Evolutionary conservation across 2,329 filamentous ascomycete genomes (phyloP).

Genomic region (Pseudocercospora fuligena): DNA sequence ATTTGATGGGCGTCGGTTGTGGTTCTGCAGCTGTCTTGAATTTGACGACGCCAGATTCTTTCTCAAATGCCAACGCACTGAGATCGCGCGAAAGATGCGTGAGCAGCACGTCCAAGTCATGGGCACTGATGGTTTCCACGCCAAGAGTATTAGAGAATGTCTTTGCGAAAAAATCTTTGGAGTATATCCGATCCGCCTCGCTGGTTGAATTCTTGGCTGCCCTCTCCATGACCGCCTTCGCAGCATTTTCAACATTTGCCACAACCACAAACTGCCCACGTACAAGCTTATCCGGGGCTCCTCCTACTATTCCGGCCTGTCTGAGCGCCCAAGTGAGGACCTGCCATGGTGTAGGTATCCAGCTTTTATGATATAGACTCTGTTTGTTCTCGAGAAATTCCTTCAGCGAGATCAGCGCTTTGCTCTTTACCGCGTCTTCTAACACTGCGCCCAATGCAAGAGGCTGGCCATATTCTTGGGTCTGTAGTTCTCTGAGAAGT

Average conservation of each 20-base stretch:
- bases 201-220: constrained; percentile 39
- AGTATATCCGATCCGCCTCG: constrained; percentile 42
- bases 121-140: constrained; percentile 39
- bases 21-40: constrained; percentile 64
- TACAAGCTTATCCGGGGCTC: constrained; percentile 58
- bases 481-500: constrained; percentile 73
- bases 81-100: constrained; percentile 59
- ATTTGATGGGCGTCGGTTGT: constrained; percentile 61
- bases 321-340: constrained; percentile 76
- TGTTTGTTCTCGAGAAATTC: constrained; percentile 69
- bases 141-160: constrained; percentile 33
- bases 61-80: constrained; percentile 39
- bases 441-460: constrained; percentile 80
- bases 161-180: constrained; percentile 36
- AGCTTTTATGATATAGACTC: constrained; percentile 73
- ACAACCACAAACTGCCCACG: constrained; percentile 69
- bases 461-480: constrained; percentile 78
- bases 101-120: constrained; percentile 55
- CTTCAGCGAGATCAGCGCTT: constrained; percentile 71
- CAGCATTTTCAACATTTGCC: constrained; percentile 62
- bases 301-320: constrained; percentile 52
- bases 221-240: constrained; percentile 45
- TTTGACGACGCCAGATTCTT: constrained; percentile 65
- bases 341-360: constrained; percentile 70
- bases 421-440: constrained; percentile 71